These are phyloP conservation scores for Venturia pyrina DNA, from an alignment of 2,329 filamentous ascomycete genomes.

Conservation along the genomic window DNA sequence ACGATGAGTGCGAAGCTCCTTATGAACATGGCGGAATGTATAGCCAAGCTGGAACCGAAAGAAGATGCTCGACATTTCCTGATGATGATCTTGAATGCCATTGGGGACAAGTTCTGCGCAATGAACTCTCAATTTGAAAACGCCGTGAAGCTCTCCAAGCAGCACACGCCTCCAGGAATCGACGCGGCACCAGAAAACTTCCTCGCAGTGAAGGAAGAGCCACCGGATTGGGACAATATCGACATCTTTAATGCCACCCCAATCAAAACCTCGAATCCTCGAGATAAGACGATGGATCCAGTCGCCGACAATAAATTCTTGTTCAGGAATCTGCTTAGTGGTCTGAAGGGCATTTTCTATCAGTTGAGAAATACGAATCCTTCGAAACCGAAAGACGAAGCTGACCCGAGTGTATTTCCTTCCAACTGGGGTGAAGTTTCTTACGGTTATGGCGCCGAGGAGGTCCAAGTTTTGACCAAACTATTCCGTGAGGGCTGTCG, in stretches of 20 bases:
- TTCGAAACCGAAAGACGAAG: conserved; percentile 36
- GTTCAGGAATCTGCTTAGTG: conserved; percentile 93
- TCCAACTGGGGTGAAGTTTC: conserved; percentile 92
- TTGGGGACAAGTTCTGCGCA: conserved; percentile 93
- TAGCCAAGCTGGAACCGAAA: conserved; percentile 88
- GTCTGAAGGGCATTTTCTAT: conserved; percentile 92
- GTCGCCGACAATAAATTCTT: conserved; percentile 96
- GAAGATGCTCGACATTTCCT: conserved; percentile 89
- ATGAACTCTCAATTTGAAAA: conserved; percentile 98
- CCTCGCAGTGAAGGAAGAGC: conserved; percentile 67
- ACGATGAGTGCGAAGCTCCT: conserved; percentile 98
- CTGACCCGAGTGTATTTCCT: conserved; percentile 66
- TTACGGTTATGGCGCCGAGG: conserved; percentile 92
- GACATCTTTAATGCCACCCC: conserved; percentile 96
- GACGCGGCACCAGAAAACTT: conserved; percentile 55
- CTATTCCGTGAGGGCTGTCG: conserved; percentile 93
- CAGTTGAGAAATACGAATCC: conserved; percentile 87
- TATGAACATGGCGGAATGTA: conserved; percentile 96
- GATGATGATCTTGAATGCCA: conserved; percentile 95
- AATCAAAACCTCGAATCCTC: conserved; percentile 87
- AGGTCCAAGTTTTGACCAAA: conserved; percentile 93
- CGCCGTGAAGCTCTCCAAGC: conserved; percentile 81
- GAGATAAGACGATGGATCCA: conserved; percentile 80
- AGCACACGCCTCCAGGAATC: conserved; percentile 55
- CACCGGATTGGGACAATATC: conserved; percentile 93